phyloP scores from a whole-genome alignment of 2,329 filamentous ascomycete species.

The Aspergillus sergii region DNA sequence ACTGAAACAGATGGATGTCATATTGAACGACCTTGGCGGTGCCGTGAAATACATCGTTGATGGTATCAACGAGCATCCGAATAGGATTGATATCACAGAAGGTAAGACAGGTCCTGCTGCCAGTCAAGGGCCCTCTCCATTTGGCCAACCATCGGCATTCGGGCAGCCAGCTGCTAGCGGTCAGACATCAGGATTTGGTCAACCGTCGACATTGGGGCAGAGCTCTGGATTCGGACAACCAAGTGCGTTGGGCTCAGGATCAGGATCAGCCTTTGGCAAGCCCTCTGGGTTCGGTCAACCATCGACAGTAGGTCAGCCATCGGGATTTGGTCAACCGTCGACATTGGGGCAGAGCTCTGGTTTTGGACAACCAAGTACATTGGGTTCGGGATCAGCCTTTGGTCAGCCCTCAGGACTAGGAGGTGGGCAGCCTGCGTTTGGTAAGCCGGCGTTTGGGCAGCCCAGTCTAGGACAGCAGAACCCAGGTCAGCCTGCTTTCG shows the following conservation, averaged over 20 bases:
- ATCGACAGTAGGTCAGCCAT: slow-evolving; percentile 32
- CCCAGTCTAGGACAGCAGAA: slow-evolving; percentile 31
- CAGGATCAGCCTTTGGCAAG: slow-evolving; percentile 24
- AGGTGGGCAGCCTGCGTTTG: slow-evolving; percentile 29
- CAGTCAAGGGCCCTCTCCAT: slow-evolving; percentile 22
- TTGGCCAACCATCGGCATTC: slow-evolving; percentile 41
- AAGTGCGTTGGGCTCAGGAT: background rate
- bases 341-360: slow-evolving; percentile 22
- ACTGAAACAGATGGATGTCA: slow-evolving; percentile 71
- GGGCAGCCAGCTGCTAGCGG: slow-evolving; percentile 38
- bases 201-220: slow-evolving; percentile 29
- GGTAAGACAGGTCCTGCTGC: slow-evolving; percentile 30
- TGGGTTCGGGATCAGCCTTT: slow-evolving; percentile 41
- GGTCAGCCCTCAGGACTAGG: slow-evolving; percentile 39
- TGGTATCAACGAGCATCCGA: slow-evolving; percentile 71
- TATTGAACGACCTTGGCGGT: slow-evolving; percentile 68
- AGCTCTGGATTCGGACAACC: slow-evolving; percentile 24
- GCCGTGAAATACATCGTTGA: slow-evolving; percentile 71
- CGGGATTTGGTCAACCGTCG: slow-evolving; percentile 24
- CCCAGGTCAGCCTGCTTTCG: slow-evolving; percentile 38
- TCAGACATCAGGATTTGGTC: slow-evolving; percentile 28
- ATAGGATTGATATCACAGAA: slow-evolving; percentile 62
- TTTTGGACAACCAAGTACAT: slow-evolving; percentile 27
- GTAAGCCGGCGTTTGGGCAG: slow-evolving; percentile 49
- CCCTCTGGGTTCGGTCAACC: slow-evolving; percentile 24